phyloP scores from a whole-genome alignment of 2,329 filamentous ascomycete genomes.

The Cladosporium sp. region DNA sequence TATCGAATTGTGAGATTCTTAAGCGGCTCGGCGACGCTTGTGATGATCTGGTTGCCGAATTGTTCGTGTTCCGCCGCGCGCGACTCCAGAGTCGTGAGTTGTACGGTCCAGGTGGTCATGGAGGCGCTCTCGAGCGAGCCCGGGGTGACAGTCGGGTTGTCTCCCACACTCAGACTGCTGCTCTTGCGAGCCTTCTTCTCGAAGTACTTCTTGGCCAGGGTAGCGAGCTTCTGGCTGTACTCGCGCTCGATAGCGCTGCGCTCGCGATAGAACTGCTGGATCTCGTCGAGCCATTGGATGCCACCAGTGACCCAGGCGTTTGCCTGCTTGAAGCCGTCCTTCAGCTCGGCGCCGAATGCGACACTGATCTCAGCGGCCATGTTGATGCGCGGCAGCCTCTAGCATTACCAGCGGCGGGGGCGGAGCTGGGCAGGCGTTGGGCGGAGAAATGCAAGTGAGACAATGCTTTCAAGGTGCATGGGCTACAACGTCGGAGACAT shows the following conservation, averaged over 20 bases:
- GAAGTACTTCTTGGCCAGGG: constrained; percentile 91
- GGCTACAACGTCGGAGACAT: background rate
- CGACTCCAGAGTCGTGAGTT: constrained; percentile 84
- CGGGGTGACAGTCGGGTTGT: constrained; percentile 88
- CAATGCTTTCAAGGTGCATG: background rate
- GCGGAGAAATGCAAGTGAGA: background rate
- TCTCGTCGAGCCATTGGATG: constrained; percentile 93
- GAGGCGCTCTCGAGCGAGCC: constrained; percentile 96
- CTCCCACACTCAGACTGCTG: constrained; percentile 84
- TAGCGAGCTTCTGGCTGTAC: constrained; percentile 83
- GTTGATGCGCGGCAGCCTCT: constrained; percentile 16
- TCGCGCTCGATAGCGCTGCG: constrained; percentile 94
- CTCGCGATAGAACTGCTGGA: constrained; percentile 96
- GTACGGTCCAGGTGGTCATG: constrained; percentile 93
- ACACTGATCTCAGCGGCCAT: constrained; percentile 83
- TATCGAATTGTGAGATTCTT: constrained; percentile 73
- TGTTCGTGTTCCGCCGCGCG: constrained; percentile 86
- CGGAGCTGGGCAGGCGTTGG: background rate
- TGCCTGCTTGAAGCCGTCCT: constrained; percentile 96
- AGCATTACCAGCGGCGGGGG: constrained; percentile 7
- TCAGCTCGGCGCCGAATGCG: constrained; percentile 90
- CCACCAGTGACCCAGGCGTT: constrained; percentile 87
- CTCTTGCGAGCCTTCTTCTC: constrained; percentile 95
- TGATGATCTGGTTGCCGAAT: constrained; percentile 75
- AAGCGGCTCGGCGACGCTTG: constrained; percentile 81